Conservation (phyloP, 1,284 basidiomycete genomes). For the Rhizoctonia solani region DNA sequence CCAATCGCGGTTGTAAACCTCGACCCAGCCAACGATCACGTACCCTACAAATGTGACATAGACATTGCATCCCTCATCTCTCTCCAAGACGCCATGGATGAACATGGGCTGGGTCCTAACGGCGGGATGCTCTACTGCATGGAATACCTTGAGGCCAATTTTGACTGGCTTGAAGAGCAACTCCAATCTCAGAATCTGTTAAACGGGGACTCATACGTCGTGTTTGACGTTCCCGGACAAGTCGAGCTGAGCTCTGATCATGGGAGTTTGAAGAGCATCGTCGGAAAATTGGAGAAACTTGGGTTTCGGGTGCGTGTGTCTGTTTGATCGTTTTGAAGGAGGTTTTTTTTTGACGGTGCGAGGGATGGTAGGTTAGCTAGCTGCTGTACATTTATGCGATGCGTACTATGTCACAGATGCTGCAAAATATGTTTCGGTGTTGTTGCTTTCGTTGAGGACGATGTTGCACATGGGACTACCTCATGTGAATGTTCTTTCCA, state of each 20-base stretch:
- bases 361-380: conserved; percentile 63
- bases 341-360: not conserved
- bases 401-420: conserved; percentile 97
- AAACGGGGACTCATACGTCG: conserved; percentile 73
- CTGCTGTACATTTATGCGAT: conserved; percentile 94
- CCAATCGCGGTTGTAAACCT: conserved; percentile 92
- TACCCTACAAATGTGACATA: conserved; percentile 90
- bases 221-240: conserved; percentile 97
- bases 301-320: conserved; percentile 89
- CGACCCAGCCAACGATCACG: conserved; percentile 90
- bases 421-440: conserved; percentile 90
- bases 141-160: conserved; percentile 95
- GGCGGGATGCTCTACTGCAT: conserved; percentile 97
- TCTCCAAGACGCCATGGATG: conserved; percentile 85
- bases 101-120: conserved; percentile 89
- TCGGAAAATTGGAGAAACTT: conserved; percentile 70
- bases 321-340: not conserved
- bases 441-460: conserved; percentile 88
- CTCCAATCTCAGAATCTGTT: conserved; percentile 2
- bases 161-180: conserved; percentile 84
- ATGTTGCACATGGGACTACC: conserved; percentile 99
- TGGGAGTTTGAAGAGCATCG: conserved; percentile 79
- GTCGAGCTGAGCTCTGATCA: conserved; percentile 98
- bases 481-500: conserved; percentile 96
- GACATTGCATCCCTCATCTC: conserved; percentile 88